phyloP scores from a whole-genome alignment of 768 basidiomycete genomes.

The Boletus huronensis region DNA sequence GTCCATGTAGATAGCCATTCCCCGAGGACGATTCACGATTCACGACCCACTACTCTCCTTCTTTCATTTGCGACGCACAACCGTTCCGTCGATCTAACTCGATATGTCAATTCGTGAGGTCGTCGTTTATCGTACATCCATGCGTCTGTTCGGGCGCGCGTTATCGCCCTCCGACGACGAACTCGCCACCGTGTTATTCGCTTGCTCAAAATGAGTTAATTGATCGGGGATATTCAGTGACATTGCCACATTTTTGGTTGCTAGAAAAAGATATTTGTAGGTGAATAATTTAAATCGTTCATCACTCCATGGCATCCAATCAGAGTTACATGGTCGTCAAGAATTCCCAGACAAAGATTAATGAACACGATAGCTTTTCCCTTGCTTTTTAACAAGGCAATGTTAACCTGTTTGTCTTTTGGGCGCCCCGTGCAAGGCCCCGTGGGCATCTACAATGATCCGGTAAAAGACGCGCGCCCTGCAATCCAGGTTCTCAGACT shows the following conservation, averaged over 20 bases:
- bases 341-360: too few species aligned
- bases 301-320: too few species aligned
- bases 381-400: too few species aligned
- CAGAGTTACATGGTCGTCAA: too few species aligned
- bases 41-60: not conserved
- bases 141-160: not conserved
- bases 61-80: not conserved
- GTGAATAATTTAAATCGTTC: too few species aligned
- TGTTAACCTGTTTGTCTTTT: not conserved
- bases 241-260: too few species aligned
- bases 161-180: constrained; percentile 1
- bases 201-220: not conserved
- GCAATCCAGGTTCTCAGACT: too few species aligned
- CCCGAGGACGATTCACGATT: constrained; percentile 2
- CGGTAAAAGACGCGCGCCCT: not conserved
- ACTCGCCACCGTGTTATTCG: not conserved
- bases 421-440: too few species aligned
- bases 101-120: not conserved
- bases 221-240: constrained; percentile 1
- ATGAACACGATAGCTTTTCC: too few species aligned
- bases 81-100: not conserved
- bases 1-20: not conserved
- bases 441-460: not conserved
- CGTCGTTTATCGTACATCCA: not conserved
- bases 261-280: too few species aligned